These are phyloP conservation scores for Globisporangium lucens DNA, from an alignment of 352 stramenopile genomes.

Conservation along the genomic window DNA sequence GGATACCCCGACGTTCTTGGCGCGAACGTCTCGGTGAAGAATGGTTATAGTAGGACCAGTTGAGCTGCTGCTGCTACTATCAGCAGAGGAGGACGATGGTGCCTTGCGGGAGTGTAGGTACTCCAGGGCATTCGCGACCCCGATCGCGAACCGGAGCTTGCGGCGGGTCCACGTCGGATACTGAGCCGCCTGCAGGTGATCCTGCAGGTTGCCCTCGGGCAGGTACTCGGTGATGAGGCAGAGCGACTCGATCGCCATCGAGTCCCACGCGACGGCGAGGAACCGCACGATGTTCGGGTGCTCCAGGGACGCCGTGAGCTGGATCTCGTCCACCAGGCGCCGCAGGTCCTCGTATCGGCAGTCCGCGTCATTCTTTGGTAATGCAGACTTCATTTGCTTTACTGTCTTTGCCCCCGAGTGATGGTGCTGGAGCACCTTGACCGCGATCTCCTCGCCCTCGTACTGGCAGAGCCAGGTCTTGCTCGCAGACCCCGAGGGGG, in stretches of 20 bases:
- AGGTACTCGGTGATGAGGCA: constrained; percentile 30
- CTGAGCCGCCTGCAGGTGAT: constrained; percentile 15
- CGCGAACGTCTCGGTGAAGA: constrained; percentile 43
- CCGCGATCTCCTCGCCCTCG: constrained; percentile 37
- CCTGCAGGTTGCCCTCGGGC: constrained; percentile 20
- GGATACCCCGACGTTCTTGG: constrained; percentile 35
- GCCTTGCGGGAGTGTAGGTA: constrained; percentile 31
- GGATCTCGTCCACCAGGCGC: constrained; percentile 38
- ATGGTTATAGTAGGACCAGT: constrained; percentile 3
- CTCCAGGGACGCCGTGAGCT: constrained; percentile 33
- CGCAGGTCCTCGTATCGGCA: constrained; percentile 20
- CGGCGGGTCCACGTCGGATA: constrained; percentile 18
- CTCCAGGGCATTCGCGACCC: constrained; percentile 27
- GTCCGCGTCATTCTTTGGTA: too few relatives aligned
- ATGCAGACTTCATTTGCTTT: too few relatives aligned
- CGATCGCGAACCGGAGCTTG: constrained; percentile 30
- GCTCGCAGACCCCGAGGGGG: constrained; percentile 4
- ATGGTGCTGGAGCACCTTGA: constrained; percentile 26
- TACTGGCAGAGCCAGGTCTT: constrained; percentile 36
- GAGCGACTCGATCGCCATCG: constrained; percentile 11
- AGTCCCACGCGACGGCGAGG: constrained; percentile 55
- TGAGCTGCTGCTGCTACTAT: background rate
- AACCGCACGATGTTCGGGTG: constrained; percentile 52
- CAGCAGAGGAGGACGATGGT: background rate
- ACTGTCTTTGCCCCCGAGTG: background rate